A percentile compares a stretch with the other conserved stretches of the same genome.
These are phyloP conservation scores for Pseudogymnoascus sp. DNA, from an alignment of 2,329 filamentous ascomycete species.

Conservation along the genomic window DNA sequence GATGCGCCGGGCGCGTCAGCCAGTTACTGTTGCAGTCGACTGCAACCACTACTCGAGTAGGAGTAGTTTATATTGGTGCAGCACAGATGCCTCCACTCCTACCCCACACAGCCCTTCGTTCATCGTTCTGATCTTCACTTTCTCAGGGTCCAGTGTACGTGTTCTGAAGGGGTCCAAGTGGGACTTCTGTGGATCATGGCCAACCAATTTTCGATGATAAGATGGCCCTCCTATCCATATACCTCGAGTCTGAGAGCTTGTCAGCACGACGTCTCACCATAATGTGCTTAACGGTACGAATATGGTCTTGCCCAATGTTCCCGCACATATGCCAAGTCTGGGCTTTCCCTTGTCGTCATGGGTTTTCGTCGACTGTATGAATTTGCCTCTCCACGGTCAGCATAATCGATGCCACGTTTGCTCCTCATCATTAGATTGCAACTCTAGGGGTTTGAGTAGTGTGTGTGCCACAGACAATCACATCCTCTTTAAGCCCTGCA, in stretches of 20 bases:
- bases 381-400: not conserved
- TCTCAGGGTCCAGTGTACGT: not conserved
- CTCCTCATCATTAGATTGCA: not conserved
- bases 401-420: not conserved
- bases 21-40: not conserved
- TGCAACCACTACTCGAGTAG: not conserved
- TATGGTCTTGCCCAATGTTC: slow-evolving; percentile 35
- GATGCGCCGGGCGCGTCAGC: not conserved
- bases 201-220: not conserved
- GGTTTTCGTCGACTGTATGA: not conserved
- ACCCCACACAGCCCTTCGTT: not conserved
- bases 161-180: not conserved
- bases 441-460: not conserved
- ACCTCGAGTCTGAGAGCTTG: not conserved
- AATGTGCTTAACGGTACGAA: slow-evolving; percentile 28
- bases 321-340: slow-evolving; percentile 13
- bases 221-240: not conserved
- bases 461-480: not conserved
- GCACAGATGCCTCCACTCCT: not conserved
- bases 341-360: not conserved
- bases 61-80: not conserved
- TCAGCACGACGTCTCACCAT: not conserved
- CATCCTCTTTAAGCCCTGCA: not conserved
- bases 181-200: not conserved
- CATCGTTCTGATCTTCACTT: not conserved